Percentiles rank a stretch among this genome's conserved stretches.
Evolutionary conservation across 805 yeast species (phyloP).

Genomic region (Nakazawaea ishiwadae): DNA sequence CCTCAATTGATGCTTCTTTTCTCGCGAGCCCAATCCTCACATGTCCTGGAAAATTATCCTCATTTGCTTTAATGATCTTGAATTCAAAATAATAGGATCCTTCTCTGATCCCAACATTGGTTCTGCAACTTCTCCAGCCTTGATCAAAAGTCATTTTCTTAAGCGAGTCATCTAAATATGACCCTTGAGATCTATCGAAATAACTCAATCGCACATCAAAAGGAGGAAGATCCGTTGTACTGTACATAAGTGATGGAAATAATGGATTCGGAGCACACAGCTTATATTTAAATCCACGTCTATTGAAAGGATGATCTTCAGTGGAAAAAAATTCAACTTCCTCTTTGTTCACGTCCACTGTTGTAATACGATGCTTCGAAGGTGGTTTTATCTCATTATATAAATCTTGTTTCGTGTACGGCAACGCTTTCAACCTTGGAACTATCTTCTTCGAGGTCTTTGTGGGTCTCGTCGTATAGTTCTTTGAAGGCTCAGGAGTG

Average conservation of each 20-base stretch:
- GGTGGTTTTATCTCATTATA: slow-evolving; percentile 19
- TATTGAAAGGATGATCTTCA: slow-evolving; percentile 81
- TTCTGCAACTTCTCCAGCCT: slow-evolving; percentile 80
- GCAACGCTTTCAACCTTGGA: slow-evolving; percentile 30
- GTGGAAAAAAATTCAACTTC: slow-evolving; percentile 32
- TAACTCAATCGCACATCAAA: slow-evolving; percentile 49
- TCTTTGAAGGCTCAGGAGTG: slow-evolving; percentile 8
- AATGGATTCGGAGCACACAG: slow-evolving; percentile 71
- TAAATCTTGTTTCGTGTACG: slow-evolving; percentile 26
- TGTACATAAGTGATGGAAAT: slow-evolving; percentile 53
- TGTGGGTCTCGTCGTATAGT: slow-evolving; percentile 13
- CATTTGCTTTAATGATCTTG: slow-evolving; percentile 37
- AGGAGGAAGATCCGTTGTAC: slow-evolving; percentile 74
- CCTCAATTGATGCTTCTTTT: slow-evolving; percentile 84
- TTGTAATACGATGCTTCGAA: slow-evolving; percentile 14
- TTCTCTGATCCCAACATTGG: slow-evolving; percentile 70
- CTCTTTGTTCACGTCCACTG: neutral
- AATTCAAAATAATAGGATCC: slow-evolving; percentile 83
- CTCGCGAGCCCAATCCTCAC: slow-evolving; percentile 82
- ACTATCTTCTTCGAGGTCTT: slow-evolving; percentile 13
- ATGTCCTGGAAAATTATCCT: slow-evolving; percentile 33
- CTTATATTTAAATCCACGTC: slow-evolving; percentile 74
- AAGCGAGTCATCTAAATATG: slow-evolving; percentile 35
- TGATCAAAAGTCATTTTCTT: slow-evolving; percentile 47
- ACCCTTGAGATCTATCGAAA: slow-evolving; percentile 67